Evolutionary conservation across 2,329 filamentous ascomycete genomes (phyloP).

Genomic region (Drechslerella stenobrocha): DNA sequence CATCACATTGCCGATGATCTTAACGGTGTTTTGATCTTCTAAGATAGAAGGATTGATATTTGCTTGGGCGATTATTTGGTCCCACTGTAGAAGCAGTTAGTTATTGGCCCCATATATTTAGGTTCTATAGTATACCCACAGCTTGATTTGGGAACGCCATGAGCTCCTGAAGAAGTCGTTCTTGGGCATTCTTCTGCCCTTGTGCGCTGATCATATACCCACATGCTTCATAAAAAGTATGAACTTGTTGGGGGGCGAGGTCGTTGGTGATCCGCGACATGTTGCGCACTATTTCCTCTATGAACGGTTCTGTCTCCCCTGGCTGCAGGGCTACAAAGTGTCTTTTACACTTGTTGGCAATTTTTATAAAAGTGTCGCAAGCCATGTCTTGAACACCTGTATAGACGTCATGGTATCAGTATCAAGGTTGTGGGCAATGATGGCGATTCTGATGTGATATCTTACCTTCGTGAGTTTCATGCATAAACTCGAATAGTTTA

Average conservation of each 20-base stretch:
- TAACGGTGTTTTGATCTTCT: constrained; percentile 92
- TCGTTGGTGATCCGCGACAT: constrained; percentile 96
- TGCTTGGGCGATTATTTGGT: constrained; percentile 86
- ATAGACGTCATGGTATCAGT: too few relatives aligned
- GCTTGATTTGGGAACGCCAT: constrained; percentile 93
- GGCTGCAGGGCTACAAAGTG: constrained; percentile 97
- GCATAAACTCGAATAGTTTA: constrained; percentile 99
- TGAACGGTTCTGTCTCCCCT: constrained; percentile 92
- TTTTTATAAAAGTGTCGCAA: constrained; percentile 99
- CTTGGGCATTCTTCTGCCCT: constrained; percentile 90
- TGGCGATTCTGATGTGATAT: constrained; percentile 36
- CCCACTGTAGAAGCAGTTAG: constrained; percentile 64
- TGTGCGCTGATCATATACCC: constrained; percentile 99
- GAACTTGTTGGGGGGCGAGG: constrained; percentile 91
- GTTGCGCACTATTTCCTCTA: constrained; percentile 95
- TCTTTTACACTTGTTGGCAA: constrained; percentile 94
- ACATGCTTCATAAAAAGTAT: constrained; percentile 98
- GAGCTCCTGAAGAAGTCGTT: constrained; percentile 83
- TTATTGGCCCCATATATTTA: neutral
- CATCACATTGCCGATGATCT: constrained; percentile 99
- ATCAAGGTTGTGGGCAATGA: too few relatives aligned
- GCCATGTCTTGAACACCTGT: constrained; percentile 97
- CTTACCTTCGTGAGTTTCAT: constrained; percentile 93
- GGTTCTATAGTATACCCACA: constrained; percentile 54
- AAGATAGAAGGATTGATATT: constrained; percentile 82